Percentiles rank a stretch among this genome's conserved stretches.
phyloP scores from a whole-genome alignment of 768 basidiomycete species.

The Boletus pseudopeckii region DNA sequence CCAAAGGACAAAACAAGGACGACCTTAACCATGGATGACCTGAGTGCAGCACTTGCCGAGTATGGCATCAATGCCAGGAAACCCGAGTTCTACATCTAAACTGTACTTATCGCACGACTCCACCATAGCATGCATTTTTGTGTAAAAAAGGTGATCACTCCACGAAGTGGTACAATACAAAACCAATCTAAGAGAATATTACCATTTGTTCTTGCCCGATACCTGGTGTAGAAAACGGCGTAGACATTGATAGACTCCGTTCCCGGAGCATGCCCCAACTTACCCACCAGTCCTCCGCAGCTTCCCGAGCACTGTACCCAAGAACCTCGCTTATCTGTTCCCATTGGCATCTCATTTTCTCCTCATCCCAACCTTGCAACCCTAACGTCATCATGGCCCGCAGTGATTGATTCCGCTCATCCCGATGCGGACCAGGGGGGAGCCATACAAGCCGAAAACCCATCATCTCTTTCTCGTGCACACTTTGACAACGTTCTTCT shows the following conservation, averaged over 20 bases:
- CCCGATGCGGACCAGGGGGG: conserved; percentile 40
- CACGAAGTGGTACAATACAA: neutral
- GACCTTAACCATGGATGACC: conserved; percentile 95
- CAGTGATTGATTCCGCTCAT: conserved; percentile 40
- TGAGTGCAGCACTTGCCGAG: conserved; percentile 88
- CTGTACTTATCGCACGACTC: conserved; percentile 1
- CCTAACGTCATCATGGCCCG: conserved; percentile 11
- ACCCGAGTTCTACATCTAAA: conserved; percentile 86
- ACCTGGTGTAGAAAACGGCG: neutral
- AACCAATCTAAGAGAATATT: neutral
- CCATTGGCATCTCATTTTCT: conserved; percentile 45
- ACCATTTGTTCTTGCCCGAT: neutral
- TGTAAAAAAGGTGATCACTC: conserved; percentile 3
- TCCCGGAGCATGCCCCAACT: conserved; percentile 47
- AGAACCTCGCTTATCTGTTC: conserved; percentile 48
- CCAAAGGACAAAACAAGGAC: conserved; percentile 85
- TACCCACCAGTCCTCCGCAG: conserved; percentile 60
- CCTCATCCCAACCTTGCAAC: conserved; percentile 42
- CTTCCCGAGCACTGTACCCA: conserved; percentile 48
- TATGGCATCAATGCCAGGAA: conserved; percentile 94
- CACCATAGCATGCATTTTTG: neutral
- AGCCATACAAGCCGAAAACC: conserved; percentile 41
- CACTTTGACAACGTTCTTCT: conserved; percentile 39
- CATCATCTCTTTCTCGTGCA: conserved; percentile 40
- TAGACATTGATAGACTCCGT: conserved; percentile 19